These are phyloP conservation scores for Euryodendron excelsum DNA, from an alignment of 148 eudicot genomes.

Conservation along the genomic window DNA sequence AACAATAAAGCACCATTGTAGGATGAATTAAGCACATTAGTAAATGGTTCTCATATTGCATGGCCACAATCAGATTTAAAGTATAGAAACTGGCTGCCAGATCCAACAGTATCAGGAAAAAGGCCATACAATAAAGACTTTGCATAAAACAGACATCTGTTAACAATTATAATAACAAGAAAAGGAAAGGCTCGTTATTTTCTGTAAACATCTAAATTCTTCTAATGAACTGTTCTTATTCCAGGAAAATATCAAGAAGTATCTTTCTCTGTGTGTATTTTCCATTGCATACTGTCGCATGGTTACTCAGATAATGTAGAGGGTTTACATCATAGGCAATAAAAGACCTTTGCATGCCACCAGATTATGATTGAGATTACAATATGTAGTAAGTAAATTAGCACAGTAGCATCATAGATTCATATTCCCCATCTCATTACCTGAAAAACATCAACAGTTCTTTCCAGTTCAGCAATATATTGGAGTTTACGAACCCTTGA, in stretches of 20 bases:
- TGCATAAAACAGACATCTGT: not conserved
- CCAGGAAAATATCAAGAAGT: not conserved
- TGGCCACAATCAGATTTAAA: not conserved
- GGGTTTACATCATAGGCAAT: not conserved
- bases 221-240: not conserved
- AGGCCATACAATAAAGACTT: not conserved
- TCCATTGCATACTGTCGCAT: not conserved
- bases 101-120: not conserved
- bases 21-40: not conserved
- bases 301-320: too few species aligned
- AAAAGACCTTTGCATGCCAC: not conserved
- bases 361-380: not conserved
- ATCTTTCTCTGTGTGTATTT: not conserved
- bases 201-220: not conserved
- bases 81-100: not conserved
- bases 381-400: too few species aligned
- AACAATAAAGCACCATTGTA: not conserved
- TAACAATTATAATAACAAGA: not conserved
- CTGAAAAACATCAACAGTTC: too few species aligned
- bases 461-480: slow-evolving; percentile 70
- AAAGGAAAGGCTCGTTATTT: not conserved
- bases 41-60: not conserved
- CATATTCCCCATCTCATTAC: too few species aligned
- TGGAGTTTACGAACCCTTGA: slow-evolving; percentile 70
- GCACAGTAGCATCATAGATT: too few species aligned